Evolutionary conservation across 129 eudicot species (phyloP).

Genomic region (Flaveria trinervia): DNA sequence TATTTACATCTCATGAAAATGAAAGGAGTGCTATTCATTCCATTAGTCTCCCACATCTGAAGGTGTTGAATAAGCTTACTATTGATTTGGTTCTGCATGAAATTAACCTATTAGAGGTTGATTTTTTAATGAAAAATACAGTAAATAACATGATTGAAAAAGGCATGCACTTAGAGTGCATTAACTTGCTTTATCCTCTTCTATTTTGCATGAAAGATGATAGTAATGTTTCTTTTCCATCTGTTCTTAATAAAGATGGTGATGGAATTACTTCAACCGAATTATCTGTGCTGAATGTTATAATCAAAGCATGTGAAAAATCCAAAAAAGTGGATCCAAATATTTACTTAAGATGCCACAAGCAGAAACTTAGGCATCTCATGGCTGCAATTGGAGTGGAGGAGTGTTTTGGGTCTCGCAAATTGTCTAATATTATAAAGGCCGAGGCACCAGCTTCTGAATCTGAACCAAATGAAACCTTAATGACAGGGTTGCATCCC

Average conservation of each 20-base stretch:
- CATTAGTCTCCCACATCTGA: constrained; percentile 71
- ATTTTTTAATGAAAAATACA: constrained; percentile 58
- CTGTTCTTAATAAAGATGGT: constrained; percentile 41
- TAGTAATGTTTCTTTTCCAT: constrained; percentile 36
- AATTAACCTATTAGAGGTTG: constrained; percentile 73
- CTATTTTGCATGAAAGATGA: constrained; percentile 60
- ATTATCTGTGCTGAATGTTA: constrained; percentile 66
- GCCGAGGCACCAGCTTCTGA: constrained; percentile 40
- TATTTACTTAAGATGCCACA: constrained; percentile 72
- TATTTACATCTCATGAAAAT: constrained; percentile 49
- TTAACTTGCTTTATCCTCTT: constrained; percentile 74
- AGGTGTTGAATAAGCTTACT: constrained; percentile 53
- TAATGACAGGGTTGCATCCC: constrained; percentile 50
- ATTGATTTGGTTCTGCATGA: constrained; percentile 61
- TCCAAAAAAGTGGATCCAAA: constrained; percentile 51
- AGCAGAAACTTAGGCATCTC: constrained; percentile 69
- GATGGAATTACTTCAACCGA: constrained; percentile 55
- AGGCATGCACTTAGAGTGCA: constrained; percentile 61
- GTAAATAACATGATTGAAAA: constrained; percentile 63
- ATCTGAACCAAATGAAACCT: constrained; percentile 49
- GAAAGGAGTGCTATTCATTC: constrained; percentile 40
- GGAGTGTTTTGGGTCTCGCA: constrained; percentile 42
- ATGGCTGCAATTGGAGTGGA: constrained; percentile 70
- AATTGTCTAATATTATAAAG: constrained; percentile 23
- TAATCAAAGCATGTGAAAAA: constrained; percentile 74